Evolutionary conservation across 179 eudicot genomes (phyloP).

Genomic region (Beta lomatogona): DNA sequence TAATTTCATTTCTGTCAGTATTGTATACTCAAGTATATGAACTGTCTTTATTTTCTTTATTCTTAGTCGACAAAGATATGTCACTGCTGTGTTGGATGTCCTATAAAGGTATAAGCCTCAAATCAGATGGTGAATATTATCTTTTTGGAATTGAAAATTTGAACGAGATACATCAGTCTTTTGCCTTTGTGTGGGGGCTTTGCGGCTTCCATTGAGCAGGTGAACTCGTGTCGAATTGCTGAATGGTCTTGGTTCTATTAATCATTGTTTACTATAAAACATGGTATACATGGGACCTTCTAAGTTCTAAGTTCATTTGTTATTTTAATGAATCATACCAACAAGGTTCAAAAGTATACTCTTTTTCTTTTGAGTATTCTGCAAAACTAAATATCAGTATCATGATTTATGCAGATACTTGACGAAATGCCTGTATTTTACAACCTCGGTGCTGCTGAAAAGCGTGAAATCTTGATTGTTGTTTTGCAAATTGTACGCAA

Average conservation of each 20-base stretch:
- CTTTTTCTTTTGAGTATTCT: background rate
- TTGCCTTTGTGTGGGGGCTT: background rate
- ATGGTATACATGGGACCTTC: too few species aligned
- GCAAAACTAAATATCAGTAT: background rate
- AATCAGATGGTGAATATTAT: background rate
- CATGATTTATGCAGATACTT: slow-evolving; percentile 65
- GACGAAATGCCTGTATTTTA: slow-evolving; percentile 99
- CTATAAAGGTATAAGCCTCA: background rate
- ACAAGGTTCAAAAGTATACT: background rate
- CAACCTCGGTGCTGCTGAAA: slow-evolving; percentile 86
- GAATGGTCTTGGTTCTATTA: too few species aligned
- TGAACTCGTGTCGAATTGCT: too few species aligned
- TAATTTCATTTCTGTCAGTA: background rate
- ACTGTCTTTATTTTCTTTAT: background rate
- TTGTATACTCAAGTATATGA: background rate
- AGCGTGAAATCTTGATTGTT: slow-evolving; percentile 90
- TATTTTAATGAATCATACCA: background rate
- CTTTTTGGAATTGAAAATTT: background rate
- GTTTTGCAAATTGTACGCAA: slow-evolving; percentile 91
- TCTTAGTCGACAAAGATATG: background rate
- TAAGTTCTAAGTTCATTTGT: background rate
- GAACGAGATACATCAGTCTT: background rate
- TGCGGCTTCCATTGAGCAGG: too few species aligned
- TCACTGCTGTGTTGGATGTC: background rate
- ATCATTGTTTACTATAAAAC: too few species aligned